Conservation (phyloP, 2,329 filamentous ascomycete species). For the Ascochyta pisi region DNA sequence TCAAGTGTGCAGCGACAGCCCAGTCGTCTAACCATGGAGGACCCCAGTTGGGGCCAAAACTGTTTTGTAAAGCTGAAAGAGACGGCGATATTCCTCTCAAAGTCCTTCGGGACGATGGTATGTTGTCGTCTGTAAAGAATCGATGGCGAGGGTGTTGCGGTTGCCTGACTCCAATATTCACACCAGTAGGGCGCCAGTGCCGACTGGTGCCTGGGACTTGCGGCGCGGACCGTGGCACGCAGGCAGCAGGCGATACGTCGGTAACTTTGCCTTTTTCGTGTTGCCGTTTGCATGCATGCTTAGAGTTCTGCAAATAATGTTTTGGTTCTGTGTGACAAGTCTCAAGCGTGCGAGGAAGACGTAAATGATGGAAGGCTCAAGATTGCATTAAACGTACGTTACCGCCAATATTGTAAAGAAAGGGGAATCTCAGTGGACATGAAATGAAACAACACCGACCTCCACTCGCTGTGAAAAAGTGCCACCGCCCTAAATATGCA, state of each 20-base stretch:
- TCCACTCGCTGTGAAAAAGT: background rate
- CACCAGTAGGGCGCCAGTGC: background rate
- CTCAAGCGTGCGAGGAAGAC: background rate
- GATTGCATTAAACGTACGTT: slow-evolving; percentile 7
- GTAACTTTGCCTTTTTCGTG: background rate
- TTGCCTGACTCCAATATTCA: background rate
- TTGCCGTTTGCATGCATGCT: background rate
- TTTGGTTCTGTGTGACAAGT: background rate
- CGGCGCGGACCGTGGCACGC: slow-evolving; percentile 2
- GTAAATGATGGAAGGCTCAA: background rate
- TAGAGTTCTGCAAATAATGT: background rate
- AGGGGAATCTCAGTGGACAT: slow-evolving; percentile 15
- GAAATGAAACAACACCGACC: slow-evolving; percentile 1
- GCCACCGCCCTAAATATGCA: slow-evolving; percentile 9
- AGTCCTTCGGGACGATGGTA: background rate
- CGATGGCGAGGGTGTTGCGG: background rate
- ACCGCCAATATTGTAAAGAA: slow-evolving; percentile 9
- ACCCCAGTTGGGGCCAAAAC: no score
- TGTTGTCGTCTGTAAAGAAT: background rate
- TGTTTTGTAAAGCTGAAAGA: no score
- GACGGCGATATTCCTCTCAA: no score
- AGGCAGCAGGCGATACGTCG: background rate
- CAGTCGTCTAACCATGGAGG: no score
- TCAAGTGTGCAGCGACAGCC: no score
- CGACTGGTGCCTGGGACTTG: background rate